phyloP scores from a whole-genome alignment of 2,329 filamentous ascomycete species.

The Knufia fluminis region DNA sequence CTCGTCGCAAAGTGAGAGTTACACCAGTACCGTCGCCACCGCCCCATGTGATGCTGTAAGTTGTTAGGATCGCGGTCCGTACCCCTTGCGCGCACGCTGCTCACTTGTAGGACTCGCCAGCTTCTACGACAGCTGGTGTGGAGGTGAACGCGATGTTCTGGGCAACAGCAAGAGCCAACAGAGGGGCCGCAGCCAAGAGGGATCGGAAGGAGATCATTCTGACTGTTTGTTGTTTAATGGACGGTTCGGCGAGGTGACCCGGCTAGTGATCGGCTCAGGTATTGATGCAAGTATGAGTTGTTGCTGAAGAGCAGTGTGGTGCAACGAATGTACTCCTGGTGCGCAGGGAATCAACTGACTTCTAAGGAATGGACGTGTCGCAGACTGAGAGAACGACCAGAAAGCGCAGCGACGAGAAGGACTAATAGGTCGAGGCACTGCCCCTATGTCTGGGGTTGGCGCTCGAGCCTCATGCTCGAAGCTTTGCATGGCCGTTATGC shows the following conservation, averaged over 20 bases:
- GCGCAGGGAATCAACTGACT: background rate
- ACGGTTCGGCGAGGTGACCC: background rate
- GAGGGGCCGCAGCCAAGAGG: constrained; percentile 38
- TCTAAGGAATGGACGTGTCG: background rate
- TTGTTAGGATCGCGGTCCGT: constrained; percentile 5
- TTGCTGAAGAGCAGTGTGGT: constrained; percentile 3
- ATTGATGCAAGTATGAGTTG: background rate
- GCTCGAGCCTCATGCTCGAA: background rate
- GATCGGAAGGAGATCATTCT: constrained; percentile 44
- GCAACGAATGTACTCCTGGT: constrained; percentile 9
- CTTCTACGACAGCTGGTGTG: constrained; percentile 39
- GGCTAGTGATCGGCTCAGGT: background rate
- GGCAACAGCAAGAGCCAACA: constrained; percentile 39
- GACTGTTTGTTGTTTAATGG: background rate
- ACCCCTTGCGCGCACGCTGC: background rate
- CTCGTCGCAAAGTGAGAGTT: constrained; percentile 49
- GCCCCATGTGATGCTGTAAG: constrained; percentile 39
- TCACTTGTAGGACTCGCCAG: constrained; percentile 34
- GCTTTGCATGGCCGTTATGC: background rate
- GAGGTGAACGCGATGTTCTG: constrained; percentile 43
- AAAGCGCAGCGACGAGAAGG: background rate
- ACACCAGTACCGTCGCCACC: constrained; percentile 34
- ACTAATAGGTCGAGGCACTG: background rate
- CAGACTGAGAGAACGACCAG: background rate
- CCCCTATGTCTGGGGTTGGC: constrained; percentile 6